Base-by-base conservation (phyloP, 441 rosid species). In the Daphne laureola region DNA sequence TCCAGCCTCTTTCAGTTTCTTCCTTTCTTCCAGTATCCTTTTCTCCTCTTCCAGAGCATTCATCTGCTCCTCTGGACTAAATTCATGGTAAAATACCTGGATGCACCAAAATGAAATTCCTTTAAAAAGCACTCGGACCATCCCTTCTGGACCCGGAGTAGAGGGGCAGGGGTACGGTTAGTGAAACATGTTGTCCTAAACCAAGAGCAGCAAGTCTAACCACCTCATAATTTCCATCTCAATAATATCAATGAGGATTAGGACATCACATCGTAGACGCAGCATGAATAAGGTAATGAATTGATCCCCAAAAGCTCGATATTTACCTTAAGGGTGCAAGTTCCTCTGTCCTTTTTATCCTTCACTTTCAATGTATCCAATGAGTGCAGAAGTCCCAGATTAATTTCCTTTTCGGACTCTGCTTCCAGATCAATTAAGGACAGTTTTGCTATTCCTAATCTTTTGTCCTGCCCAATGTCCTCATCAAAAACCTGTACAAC, bases 321-420 rank as follows among this genome's bases (percentile, higher is more conserved):
- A 14, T 57, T 26, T 64, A 88, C 98, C 98, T 82, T 81, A n/a
- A 88, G 67, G 41, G 82, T 78, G 51, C 80, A 49, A 51, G 72
- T 88, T 73, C 96, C 96, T 73, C 98, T 73, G 62, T 92, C 98
- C 71, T 82, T 88, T 79, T 88, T 84, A 65, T 92, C 98, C 72
- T 88, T 92, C 25, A 86, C 73, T 78, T 84, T 92, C 75, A 86
- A 51, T 62, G 84, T 89, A 73, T 89, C 96, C 49, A 92, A 93
- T n/a, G 96, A 75, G 44, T 96, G 76, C 31, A 81, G 67, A 49
- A 92, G 75, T 73, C 80, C 77, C 67, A 86, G 54, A 53, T 79
- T 82, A 51, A 76, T 21, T 54, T 82, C 84, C 51, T 73, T 82
- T 60, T 61, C 62, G 21, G 65, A 65, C 41, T 74, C 94, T 1